Conservation (phyloP, 2,329 filamentous ascomycete genomes). For the Botrytis cinerea region DNA sequence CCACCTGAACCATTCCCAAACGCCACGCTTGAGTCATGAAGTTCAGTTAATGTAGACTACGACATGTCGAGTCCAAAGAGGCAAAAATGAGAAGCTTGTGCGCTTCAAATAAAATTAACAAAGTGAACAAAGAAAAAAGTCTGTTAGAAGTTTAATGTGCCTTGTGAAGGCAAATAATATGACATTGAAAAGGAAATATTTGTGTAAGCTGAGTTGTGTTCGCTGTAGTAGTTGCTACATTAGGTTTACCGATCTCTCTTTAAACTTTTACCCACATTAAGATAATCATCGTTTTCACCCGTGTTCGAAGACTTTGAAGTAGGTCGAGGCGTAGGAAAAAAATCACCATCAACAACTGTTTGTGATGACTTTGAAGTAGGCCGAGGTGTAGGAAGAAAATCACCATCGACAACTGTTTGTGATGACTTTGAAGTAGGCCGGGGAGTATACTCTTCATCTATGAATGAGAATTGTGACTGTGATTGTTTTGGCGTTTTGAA, state of each 20-base stretch:
- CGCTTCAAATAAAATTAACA: conserved; percentile 9
- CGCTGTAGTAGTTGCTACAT: not conserved
- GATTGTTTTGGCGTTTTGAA: conserved; percentile 38
- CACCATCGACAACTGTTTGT: not conserved
- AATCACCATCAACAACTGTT: not conserved
- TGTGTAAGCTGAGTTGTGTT: not conserved
- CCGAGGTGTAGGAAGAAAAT: conserved; percentile 10
- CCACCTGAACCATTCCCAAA: not conserved
- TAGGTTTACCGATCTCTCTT: conserved; percentile 1
- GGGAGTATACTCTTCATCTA: conserved; percentile 21
- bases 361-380: conserved; percentile 13
- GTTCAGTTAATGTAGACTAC: conserved; percentile 3
- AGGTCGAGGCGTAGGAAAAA: conserved; percentile 12
- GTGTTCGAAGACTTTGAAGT: conserved; percentile 8
- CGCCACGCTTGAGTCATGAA: conserved; percentile 22
- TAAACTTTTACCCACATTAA: not conserved
- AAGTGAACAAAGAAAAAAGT: conserved; percentile 11
- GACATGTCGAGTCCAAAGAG: not conserved
- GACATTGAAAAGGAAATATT: conserved; percentile 22
- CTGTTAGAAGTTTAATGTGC: conserved; percentile 11
- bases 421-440: conserved; percentile 13
- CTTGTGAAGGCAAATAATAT: conserved; percentile 19
- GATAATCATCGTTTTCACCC: not conserved
- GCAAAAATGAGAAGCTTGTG: not conserved
- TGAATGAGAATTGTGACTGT: conserved; percentile 20